Base-by-base conservation (phyloP, 139 green algal species). In the Nannochloris sp. region DNA sequence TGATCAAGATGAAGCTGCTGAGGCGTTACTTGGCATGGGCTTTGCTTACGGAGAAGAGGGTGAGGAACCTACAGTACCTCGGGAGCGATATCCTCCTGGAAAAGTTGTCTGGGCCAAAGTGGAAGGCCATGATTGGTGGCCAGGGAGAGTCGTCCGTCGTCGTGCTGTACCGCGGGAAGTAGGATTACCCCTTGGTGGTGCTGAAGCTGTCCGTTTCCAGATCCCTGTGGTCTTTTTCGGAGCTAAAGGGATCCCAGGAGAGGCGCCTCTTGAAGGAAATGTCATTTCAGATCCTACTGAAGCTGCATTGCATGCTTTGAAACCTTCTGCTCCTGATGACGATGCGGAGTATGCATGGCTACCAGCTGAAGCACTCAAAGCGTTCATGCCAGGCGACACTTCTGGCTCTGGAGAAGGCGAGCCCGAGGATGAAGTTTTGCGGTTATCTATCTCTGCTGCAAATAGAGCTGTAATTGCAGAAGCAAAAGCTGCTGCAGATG, bases 311-410 rank as follows among this genome's bases (percentile, higher is more conserved):
- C 54, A 64, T 25, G 58, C 14, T 24, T 24, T 30, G n/a, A 62
- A 42, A 23, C n/a, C 62, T 15, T 31, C 60, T 8, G 33, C 19
- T n/a, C 9, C 47, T 6, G 30, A 27, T 4, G 85, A 93, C 3
- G 89, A 96, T 70, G 89, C 87, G 4, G 89, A 96, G 77, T 96
- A 92, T 67, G 89, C 89, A 10, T 96, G 89, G 89, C 81, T 96
- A 61, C 80, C 83, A 0, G 61, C 79, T 6, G 78, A 89, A 53
- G 83, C 72, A 67, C 60, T 96, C 25, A 88, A 89, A 64, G 78
- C 81, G 5, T 96, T 96, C 61, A 44, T 54, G 3, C 36, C 73
- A 2, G 81, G 83, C 2, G 82, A 84, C 44, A 66, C 54, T 29
- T 48, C 42, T 33, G 65, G 65, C 3, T 53, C 60, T 6, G 48